Evolutionary conservation across 192 early-diverging fungal genomes (phyloP), one percentile per base, ranked within the genome.

Genomic region (Geosiphon pyriformis): DNA sequence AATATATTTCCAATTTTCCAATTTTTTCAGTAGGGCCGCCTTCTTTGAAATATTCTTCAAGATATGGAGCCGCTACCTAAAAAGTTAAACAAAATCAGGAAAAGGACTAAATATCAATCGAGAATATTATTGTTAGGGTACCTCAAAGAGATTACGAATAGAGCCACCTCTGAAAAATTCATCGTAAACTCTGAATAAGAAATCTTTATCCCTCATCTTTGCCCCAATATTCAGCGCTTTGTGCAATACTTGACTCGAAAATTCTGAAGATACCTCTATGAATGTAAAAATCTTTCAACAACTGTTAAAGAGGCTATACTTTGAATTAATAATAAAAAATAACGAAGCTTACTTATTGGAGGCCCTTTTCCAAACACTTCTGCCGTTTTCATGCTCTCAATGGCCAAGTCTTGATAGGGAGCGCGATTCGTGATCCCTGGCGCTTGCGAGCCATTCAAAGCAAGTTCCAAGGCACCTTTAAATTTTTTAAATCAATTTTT

Each of bases 131-230:
- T 2, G 2, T 25, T 7, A 59, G 3, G 30, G 10, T 66, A 66
- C 64, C 1, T 47, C 26, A 57, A 67, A 67, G 8, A 67, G 20
- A 54, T 57, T 27, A 22, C 29, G 54, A 57, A 67, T 57, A 10
- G 65, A 57, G 11, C 48, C 54, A 4, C 35, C 65, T 22, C 25
- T 18, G 2, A 57, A 47, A 27, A 67, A 67, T 48, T 67, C 65
- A n/a, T 67, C 65, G 12, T 67, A 67, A 2, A 67, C 65, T 4
- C 35, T 23, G 30, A 67, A 67, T 54, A 67, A 33, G 12, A 67
- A 67, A 11, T 22, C 51, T 48, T 46, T 56, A 29, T 67, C 65
- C 12, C 57, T 67, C 27, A 67, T 26, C 0, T 25, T 26, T 26
- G 55, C 26, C 8, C 53, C 65, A 35, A 57, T n/a, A 29, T 55